A percentile compares a stretch with the other conserved stretches of the same genome.
phyloP scores from a whole-genome alignment of 306 rosid genomes.

The Alnus rubra region DNA sequence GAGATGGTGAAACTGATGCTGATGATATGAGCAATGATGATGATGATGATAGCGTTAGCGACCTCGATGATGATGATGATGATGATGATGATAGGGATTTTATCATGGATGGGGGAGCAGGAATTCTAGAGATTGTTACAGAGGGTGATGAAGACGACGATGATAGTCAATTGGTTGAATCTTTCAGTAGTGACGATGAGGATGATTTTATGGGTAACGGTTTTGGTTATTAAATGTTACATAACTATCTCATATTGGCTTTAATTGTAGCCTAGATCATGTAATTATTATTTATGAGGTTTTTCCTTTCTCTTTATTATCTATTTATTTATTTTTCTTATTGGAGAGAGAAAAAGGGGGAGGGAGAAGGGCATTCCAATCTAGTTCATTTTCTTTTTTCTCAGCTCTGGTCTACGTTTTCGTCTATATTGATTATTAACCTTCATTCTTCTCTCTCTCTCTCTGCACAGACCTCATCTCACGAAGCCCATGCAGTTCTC shows the following conservation, averaged over 20 bases:
- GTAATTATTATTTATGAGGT: constrained; percentile 47
- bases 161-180: constrained; percentile 62
- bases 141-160: constrained; percentile 84
- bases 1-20: constrained; percentile 70
- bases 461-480: neutral
- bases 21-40: constrained; percentile 78
- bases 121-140: constrained; percentile 60
- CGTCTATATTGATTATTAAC: neutral
- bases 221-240: constrained; percentile 58
- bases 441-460: no score
- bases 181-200: constrained; percentile 71
- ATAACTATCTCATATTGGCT: neutral
- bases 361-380: neutral
- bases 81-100: constrained; percentile 64
- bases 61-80: constrained; percentile 49
- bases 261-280: constrained; percentile 21
- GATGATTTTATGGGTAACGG: constrained; percentile 63
- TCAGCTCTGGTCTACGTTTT: neutral
- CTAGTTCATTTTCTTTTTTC: neutral
- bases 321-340: constrained; percentile 26
- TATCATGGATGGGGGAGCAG: constrained; percentile 64
- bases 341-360: neutral
- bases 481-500: neutral
- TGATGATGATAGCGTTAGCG: constrained; percentile 61
- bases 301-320: constrained; percentile 24